These are phyloP conservation scores for Basidiobolus meristosporus DNA, from an alignment of 371 early-diverging fungal species.

Conservation along the genomic window DNA sequence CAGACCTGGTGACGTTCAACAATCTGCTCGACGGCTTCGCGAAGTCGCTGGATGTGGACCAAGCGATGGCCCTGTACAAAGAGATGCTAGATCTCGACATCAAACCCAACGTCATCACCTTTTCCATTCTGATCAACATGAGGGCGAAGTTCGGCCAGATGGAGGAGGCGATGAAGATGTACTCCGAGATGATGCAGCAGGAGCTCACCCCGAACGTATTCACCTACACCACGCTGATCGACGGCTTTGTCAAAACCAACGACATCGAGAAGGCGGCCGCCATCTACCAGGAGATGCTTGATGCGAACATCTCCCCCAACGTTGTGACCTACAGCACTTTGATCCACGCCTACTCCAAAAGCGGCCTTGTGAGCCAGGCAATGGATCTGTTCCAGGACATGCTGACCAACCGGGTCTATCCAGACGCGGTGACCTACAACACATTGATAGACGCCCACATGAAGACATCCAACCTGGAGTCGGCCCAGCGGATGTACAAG, in stretches of 20 bases:
- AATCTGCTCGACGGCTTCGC: no score
- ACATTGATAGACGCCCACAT: no score
- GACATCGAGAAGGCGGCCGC: not conserved
- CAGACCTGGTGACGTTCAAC: no score
- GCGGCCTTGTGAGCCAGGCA: no score
- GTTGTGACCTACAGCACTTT: slow-evolving; percentile 1
- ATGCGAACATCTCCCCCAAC: slow-evolving; percentile 1
- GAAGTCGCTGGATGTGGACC: no score
- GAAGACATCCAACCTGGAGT: no score
- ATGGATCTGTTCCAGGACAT: no score
- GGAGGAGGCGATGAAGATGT: not conserved
- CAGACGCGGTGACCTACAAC: no score
- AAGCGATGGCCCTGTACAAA: no score
- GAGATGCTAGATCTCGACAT: not conserved
- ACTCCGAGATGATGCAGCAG: slow-evolving; percentile 2
- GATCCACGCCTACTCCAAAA: slow-evolving; percentile 1
- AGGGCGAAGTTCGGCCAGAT: slow-evolving; percentile 1
- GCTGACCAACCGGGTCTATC: no score
- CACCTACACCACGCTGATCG: slow-evolving; percentile 3
- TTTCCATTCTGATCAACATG: slow-evolving; percentile 1
- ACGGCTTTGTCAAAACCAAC: not conserved
- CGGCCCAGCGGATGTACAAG: no score
- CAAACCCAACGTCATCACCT: slow-evolving; percentile 3
- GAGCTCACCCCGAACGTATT: slow-evolving; percentile 2
- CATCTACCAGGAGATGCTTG: slow-evolving; percentile 4